Evolutionary conservation across 2,329 filamentous ascomycete genomes (phyloP), one percentile per base, ranked within the genome.

Genomic region (Phialocephala subalpina): DNA sequence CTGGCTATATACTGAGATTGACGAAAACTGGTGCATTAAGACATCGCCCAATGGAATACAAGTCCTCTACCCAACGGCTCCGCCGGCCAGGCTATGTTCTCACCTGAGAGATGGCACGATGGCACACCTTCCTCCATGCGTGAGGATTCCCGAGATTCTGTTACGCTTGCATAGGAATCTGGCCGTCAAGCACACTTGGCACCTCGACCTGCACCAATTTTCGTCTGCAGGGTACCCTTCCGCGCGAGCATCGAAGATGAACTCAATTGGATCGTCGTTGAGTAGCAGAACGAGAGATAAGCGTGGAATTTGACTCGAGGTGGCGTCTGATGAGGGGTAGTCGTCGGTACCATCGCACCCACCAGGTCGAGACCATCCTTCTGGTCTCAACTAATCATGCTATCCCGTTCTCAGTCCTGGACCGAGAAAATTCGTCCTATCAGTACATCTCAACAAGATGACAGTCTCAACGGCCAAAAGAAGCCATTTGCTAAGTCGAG

Each of bases 211-310:
- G 25, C 12, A 42, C 25, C 25, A 5, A n/a, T 33, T 27, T 9
- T 29, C 25, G 3, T 53, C 49, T 16, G 6, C 11, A 11, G 9
- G 27, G 49, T 42, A n/a, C 25, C 8, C 16, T 11, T 11, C 22
- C 11, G 16, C 49, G 27, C 12, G 49, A 33, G 18, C 1, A 29
- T 29, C 49, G 57, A 29, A 11, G 22, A 29, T 33, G 40, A 35
- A 45, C 56, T 35, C 57, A 59, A 47, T 53, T 53, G 49, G 49
- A n/a, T 33, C 25, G 14, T 33, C 45, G 18, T 53, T 33, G 25
- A 53, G 25, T 16, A 33, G 25, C 29, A 53, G 49, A 53, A 16
- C 12, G 25, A 12, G 25, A 33, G 57, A 49, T 33, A 59, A 47
- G 57, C 40, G 38, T 29, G 3, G 18, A 16, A 8, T 5, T 29